Evolutionary conservation across 2,329 filamentous ascomycete species (phyloP).

Genomic region (Microsporum audouinii): DNA sequence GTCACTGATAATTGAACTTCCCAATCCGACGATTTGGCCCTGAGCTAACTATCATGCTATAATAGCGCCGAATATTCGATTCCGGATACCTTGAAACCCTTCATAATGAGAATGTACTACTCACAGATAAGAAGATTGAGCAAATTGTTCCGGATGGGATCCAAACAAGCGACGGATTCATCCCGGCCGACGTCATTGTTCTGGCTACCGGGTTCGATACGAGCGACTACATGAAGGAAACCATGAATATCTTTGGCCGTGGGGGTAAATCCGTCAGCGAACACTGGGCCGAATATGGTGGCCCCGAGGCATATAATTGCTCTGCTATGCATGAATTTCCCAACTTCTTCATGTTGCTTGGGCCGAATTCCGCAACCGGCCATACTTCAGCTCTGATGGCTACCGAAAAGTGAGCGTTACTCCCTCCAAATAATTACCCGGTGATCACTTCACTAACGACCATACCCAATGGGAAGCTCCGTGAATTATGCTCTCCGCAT

Average conservation of each 20-base stretch:
- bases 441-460: not conserved
- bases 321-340: conserved; percentile 43
- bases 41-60: not conserved
- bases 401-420: conserved; percentile 41
- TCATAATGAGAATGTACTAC: conserved; percentile 39
- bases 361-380: conserved; percentile 24
- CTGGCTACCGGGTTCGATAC: conserved; percentile 22
- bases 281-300: conserved; percentile 35
- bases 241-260: conserved; percentile 20
- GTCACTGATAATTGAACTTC: not conserved
- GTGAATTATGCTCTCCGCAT: conserved; percentile 49
- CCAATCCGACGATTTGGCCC: not conserved
- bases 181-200: conserved; percentile 20
- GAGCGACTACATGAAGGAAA: conserved; percentile 16
- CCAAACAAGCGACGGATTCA: conserved; percentile 15
- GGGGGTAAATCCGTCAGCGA: conserved; percentile 16
- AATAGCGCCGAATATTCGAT: conserved; percentile 46
- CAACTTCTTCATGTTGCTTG: conserved; percentile 26
- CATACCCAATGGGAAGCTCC: conserved; percentile 22
- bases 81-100: conserved; percentile 43
- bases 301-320: conserved; percentile 49
- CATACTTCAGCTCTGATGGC: conserved; percentile 46
- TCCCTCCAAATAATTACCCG: not conserved
- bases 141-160: conserved; percentile 37
- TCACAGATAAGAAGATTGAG: conserved; percentile 40